Percentiles rank a stretch among this genome's conserved stretches.
Conservation (phyloP, 169 alveolate species). For the Plasmodium gonderi region DNA sequence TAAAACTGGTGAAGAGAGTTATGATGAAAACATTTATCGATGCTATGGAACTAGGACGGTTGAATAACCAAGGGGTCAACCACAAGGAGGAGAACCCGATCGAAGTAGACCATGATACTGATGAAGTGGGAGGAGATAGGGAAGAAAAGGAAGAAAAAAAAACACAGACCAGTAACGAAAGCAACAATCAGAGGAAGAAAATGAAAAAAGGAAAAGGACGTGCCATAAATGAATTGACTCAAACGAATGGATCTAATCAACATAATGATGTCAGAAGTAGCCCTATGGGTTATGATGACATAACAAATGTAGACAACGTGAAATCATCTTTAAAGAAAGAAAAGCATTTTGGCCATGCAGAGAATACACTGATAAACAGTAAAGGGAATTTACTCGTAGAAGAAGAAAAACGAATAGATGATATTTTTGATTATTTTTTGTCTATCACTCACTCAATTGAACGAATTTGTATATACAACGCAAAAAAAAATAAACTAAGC, state of each 20-base stretch:
- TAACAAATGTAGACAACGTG: not conserved
- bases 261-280: not conserved
- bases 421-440: slow-evolving; percentile 19
- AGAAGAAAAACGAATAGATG: slow-evolving; percentile 32
- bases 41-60: too few relatives aligned
- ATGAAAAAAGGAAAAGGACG: not conserved
- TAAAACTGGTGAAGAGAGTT: slow-evolving; percentile 32
- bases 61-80: too few relatives aligned
- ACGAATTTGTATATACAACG: slow-evolving; percentile 39
- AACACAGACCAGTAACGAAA: too few relatives aligned
- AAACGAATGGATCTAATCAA: not conserved
- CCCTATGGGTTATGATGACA: not conserved
- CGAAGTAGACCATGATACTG: too few relatives aligned
- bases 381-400: slow-evolving; percentile 22
- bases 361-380: not conserved
- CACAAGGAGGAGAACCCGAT: not conserved
- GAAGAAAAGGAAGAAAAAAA: too few relatives aligned
- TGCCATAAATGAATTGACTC: too few relatives aligned
- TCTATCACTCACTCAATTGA: slow-evolving; percentile 34
- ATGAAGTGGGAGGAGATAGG: too few relatives aligned
- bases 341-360: not conserved
- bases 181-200: not conserved
- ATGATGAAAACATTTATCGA: not conserved
- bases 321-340: not conserved
- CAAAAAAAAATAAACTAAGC: slow-evolving; percentile 17